A percentile compares a stretch with the other conserved stretches of the same genome.
phyloP scores from a whole-genome alignment of 2,329 filamentous ascomycete genomes.

The Aspergillus arachidicola region DNA sequence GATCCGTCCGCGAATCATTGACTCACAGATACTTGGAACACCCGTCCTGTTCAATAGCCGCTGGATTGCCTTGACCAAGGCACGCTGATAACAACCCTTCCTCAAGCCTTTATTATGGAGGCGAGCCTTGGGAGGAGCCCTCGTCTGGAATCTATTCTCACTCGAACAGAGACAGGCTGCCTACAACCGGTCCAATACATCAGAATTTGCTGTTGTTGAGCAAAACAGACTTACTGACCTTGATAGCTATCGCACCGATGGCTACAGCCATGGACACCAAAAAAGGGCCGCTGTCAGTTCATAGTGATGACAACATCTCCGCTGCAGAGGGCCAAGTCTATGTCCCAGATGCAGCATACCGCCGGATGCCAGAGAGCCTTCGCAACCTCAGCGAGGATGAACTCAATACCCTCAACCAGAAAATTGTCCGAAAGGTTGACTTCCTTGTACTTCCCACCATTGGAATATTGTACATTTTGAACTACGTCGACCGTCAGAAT shows the following conservation, averaged over 20 bases:
- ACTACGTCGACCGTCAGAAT: conserved; percentile 45
- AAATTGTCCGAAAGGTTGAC: conserved; percentile 34
- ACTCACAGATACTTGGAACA: not conserved
- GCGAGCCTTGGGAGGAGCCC: not conserved
- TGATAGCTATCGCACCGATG: not conserved
- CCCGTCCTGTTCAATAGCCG: conserved; percentile 1
- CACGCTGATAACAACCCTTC: not conserved
- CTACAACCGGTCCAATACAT: not conserved
- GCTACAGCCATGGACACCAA: conserved; percentile 22
- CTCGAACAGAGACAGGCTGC: not conserved
- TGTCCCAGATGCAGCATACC: conserved; percentile 7
- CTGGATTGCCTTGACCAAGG: not conserved
- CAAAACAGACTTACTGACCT: not conserved
- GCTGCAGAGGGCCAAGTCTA: conserved; percentile 28
- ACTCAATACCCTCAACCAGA: conserved; percentile 24
- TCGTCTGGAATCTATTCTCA: not conserved
- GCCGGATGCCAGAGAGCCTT: conserved; percentile 30
- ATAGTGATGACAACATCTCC: conserved; percentile 22
- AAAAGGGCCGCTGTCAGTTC: conserved; percentile 12
- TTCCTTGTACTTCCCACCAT: conserved; percentile 34
- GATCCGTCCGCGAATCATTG: not conserved
- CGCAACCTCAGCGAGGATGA: conserved; percentile 27
- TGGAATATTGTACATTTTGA: conserved; percentile 44
- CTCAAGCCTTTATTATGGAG: not conserved
- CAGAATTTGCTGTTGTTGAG: not conserved